Base-by-base conservation (phyloP, 306 rosid species). In the Medicago ruthenica region DNA sequence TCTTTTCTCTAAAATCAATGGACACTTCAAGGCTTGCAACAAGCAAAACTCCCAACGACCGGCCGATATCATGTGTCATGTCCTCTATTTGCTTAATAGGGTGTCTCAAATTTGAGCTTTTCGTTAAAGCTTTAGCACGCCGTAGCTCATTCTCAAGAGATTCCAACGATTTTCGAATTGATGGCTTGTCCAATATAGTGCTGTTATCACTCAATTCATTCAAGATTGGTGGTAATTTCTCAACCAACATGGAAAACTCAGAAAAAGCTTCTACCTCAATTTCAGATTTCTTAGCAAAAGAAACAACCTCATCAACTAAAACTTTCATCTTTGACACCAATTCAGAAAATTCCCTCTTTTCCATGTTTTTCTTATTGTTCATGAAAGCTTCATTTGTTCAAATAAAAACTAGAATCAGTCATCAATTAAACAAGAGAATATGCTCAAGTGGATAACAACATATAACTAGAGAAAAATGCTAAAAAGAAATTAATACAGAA, bases 31-130 rank as follows among this genome's bases (percentile, higher is more conserved):
- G 83, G 70, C 92, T 85, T 9, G 90, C 89, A 55, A 86, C 86
- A 70, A 91, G 81, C 16, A 93, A 82, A 48, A 93, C 85, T 61
- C 98, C 98, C 44, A 89, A 75, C 5, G 98, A 88, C 71, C 98
- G 86, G 17, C 97, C 97, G 2, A 93, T 83, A 85, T 84, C 92
- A 83, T 88, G 93, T 34, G 88, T 88, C 54, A 88, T 65, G 66
- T 83, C 81, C 87, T 89, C 97, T 10, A 85, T 74, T 60, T 86
- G 92, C 80, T 80, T 85, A 45, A 75, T 18, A 0, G 81, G 84
- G 27, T 85, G 75, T 71, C 81, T 88, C 36, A 84, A 73, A 83
- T 47, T 65, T 59, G 73, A 86, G 80, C 75, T 82, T 63, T 67
- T 70, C 15, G 80, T 79, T 78, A 86, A 77, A 64, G 65, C 78